Base-by-base conservation (phyloP, 495 filamentous ascomycete species). In the Penicillium paradoxum region DNA sequence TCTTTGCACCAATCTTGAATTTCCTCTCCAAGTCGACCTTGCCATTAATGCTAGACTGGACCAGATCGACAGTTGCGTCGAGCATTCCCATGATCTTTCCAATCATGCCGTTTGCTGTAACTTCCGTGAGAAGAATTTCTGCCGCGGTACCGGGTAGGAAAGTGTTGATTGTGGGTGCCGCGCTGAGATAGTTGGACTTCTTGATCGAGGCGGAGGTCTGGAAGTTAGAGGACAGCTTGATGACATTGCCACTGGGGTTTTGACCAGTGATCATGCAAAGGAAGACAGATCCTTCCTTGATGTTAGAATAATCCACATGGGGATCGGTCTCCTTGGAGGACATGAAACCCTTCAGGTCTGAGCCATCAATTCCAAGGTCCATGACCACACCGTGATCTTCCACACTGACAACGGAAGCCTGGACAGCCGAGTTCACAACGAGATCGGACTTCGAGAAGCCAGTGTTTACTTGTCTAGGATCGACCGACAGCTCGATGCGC, bases 341-440 rank as follows among this genome's bases (percentile, higher is more conserved):
- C 69, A 98, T 79, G 72, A 98, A 98, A 1, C 87, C 95, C 63
- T 81, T 85, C 30, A 91, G 54, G 29, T 78, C 69, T 15, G 79
- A 72, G 42, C 83, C 82, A 40, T 82, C 76, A 19, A 97, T 76
- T 13, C 88, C 88, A 34, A 98, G 72, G 59, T 96, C 89, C 91
- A 97, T 96, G 47, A 97, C 78, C 49, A 95, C 72, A 59, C 93
- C 93, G 67, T 97, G 92, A 57, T 98, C 93, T 70, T 98, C 93
- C 18, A 93, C 86, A 62, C 92, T 97, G 33, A 77, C 67, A 42
- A 98, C 86, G 1, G 90, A 87, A 17, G 91, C 91, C 76, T 97
- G 95, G 17, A 97, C 68, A 51, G 85, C 88, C 49, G 74, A 74
- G 54, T 93, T 83, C 17, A 74, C 71, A 19, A 91, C 80, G 8